Percentiles rank a stretch among this genome's conserved stretches.
Evolutionary conservation across 2,329 filamentous ascomycete genomes (phyloP).

Genomic region (Fusarium sarcochroum): DNA sequence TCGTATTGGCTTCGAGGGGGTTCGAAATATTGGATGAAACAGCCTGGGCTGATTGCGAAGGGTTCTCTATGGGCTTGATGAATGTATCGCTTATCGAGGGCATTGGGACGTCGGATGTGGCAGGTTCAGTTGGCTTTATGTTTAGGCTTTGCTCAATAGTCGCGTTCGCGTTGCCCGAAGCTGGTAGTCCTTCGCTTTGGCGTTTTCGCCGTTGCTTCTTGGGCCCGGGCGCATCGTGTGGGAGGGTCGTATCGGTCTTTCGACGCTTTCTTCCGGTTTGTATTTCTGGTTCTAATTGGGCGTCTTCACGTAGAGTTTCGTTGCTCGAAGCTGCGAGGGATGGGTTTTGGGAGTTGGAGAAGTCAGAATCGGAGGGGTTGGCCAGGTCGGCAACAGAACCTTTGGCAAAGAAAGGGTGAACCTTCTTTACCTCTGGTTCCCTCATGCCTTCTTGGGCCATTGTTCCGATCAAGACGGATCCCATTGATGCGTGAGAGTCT

Average conservation of each 20-base stretch:
- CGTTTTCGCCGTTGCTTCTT: conserved; percentile 50
- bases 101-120: conserved; percentile 18
- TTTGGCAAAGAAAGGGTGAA: conserved; percentile 69
- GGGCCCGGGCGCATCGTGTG: conserved; percentile 40
- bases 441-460: conserved; percentile 61
- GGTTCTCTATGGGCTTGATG: conserved; percentile 1
- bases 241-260: conserved; percentile 54
- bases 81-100: conserved; percentile 36
- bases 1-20: conserved; percentile 39
- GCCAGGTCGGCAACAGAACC: conserved; percentile 27
- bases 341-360: conserved; percentile 9
- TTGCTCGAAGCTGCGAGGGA: conserved; percentile 1
- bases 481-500: conserved; percentile 55
- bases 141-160: conserved; percentile 29
- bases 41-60: conserved; percentile 8
- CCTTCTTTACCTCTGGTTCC: conserved; percentile 58
- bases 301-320: conserved; percentile 11
- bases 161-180: conserved; percentile 21
- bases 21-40: conserved; percentile 17
- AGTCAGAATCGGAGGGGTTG: conserved; percentile 11
- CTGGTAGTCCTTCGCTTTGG: conserved; percentile 27
- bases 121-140: conserved; percentile 8
- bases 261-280: conserved; percentile 59
- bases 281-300: conserved; percentile 40
- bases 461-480: conserved; percentile 57